Evolutionary conservation across 805 yeast species (phyloP).

Genomic region (Lachancea nothofagi): DNA sequence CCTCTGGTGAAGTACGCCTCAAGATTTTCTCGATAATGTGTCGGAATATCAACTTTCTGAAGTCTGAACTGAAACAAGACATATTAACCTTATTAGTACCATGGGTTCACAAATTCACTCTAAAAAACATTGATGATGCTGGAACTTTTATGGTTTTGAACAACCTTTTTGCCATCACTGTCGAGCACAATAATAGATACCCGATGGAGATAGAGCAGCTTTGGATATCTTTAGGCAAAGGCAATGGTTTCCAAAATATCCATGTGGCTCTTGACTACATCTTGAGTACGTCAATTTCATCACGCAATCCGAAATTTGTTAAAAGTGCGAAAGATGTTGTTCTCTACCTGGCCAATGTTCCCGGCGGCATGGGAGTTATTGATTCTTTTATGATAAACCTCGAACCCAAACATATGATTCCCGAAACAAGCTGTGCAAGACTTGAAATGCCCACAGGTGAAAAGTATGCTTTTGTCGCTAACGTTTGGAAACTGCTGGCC

Average conservation of each 20-base stretch:
- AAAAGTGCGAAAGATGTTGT: constrained; percentile 76
- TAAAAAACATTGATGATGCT: constrained; percentile 44
- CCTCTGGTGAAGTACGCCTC: constrained; percentile 54
- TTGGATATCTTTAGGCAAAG: constrained; percentile 91
- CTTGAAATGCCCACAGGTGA: constrained; percentile 33
- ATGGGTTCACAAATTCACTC: constrained; percentile 83
- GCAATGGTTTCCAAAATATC: constrained; percentile 61
- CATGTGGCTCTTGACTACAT: constrained; percentile 68
- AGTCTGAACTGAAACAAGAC: constrained; percentile 62
- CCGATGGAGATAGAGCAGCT: constrained; percentile 88
- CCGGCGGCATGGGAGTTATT: constrained; percentile 50
- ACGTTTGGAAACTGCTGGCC: constrained; percentile 53
- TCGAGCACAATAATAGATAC: constrained; percentile 64
- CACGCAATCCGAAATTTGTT: constrained; percentile 68
- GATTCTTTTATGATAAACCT: constrained; percentile 64
- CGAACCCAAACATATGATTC: constrained; percentile 87
- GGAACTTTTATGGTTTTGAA: constrained; percentile 64
- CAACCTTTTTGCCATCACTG: constrained; percentile 79
- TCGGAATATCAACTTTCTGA: constrained; percentile 57
- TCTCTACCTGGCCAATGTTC: constrained; percentile 53
- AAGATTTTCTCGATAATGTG: constrained; percentile 67
- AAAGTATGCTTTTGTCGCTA: constrained; percentile 69
- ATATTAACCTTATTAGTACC: constrained; percentile 77
- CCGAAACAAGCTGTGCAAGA: constrained; percentile 43
- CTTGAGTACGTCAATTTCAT: constrained; percentile 58